Evolutionary conservation across 768 basidiomycete genomes (phyloP).

Genomic region (Hortiboletus flavorubellus): DNA sequence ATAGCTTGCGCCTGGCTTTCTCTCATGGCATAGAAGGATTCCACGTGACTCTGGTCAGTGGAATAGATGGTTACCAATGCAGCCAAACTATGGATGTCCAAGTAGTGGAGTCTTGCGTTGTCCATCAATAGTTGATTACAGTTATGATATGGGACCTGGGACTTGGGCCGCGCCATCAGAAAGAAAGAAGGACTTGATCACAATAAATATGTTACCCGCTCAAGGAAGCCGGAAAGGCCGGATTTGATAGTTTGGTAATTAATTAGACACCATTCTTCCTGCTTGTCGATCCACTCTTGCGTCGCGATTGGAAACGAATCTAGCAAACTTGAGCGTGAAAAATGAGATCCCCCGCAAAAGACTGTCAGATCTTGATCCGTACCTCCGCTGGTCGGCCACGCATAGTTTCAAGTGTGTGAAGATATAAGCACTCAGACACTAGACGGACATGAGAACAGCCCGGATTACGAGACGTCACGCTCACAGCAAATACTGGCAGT

Average conservation of each 20-base stretch:
- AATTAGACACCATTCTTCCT: conserved; percentile 24
- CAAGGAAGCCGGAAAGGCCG: conserved; percentile 9
- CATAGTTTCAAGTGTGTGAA: conserved; percentile 29
- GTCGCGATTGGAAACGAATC: conserved; percentile 13
- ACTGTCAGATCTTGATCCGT: neutral
- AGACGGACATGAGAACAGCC: neutral
- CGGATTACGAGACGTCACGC: neutral
- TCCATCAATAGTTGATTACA: conserved; percentile 19
- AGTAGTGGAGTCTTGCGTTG: conserved; percentile 11
- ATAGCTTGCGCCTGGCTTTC: conserved; percentile 25
- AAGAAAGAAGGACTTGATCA: neutral
- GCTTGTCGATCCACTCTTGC: conserved; percentile 18
- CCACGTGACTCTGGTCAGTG: conserved; percentile 12
- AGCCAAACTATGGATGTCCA: conserved; percentile 25
- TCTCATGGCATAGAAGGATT: conserved; percentile 21
- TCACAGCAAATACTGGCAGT: conserved; percentile 23
- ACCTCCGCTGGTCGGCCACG: conserved; percentile 15
- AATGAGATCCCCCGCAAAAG: neutral
- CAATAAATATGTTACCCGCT: conserved; percentile 3
- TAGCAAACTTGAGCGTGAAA: conserved; percentile 12
- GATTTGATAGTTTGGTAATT: conserved; percentile 20
- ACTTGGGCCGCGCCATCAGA: conserved; percentile 10
- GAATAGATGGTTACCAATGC: conserved; percentile 21
- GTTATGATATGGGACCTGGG: conserved; percentile 14
- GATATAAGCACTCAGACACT: conserved; percentile 24